These are phyloP conservation scores for Solanum ossicruentum DNA, from an alignment of 257 asterid species.

Conservation along the genomic window DNA sequence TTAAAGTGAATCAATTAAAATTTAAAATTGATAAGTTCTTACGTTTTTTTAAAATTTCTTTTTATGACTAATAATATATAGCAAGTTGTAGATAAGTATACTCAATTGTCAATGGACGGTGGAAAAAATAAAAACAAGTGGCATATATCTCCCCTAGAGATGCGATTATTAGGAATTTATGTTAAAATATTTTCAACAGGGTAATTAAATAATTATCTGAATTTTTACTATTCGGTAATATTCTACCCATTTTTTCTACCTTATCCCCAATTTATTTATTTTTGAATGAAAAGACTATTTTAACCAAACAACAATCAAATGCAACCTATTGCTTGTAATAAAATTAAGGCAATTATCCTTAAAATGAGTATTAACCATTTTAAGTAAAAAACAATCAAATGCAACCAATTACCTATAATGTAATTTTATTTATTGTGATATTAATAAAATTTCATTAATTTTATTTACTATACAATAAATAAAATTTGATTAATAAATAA, in stretches of 20 bases:
- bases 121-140: background rate
- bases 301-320: background rate
- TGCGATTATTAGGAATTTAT: background rate
- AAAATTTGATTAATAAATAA: too few species aligned
- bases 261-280: background rate
- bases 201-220: too few species aligned
- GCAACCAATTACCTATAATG: background rate
- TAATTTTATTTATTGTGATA: too few species aligned
- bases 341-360: background rate
- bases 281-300: too few species aligned
- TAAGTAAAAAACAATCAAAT: background rate
- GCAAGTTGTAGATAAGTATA: background rate
- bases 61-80: background rate
- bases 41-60: fast-evolving
- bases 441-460: too few species aligned
- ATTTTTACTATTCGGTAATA: too few species aligned
- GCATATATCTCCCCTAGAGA: background rate
- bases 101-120: background rate
- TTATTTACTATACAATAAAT: too few species aligned
- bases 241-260: background rate
- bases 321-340: background rate
- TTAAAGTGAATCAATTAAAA: fast-evolving
- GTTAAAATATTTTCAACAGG: background rate
- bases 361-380: background rate
- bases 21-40: background rate